Conservation (phyloP, 352 stramenopile genomes). For the Phytophthora gonapodyides region DNA sequence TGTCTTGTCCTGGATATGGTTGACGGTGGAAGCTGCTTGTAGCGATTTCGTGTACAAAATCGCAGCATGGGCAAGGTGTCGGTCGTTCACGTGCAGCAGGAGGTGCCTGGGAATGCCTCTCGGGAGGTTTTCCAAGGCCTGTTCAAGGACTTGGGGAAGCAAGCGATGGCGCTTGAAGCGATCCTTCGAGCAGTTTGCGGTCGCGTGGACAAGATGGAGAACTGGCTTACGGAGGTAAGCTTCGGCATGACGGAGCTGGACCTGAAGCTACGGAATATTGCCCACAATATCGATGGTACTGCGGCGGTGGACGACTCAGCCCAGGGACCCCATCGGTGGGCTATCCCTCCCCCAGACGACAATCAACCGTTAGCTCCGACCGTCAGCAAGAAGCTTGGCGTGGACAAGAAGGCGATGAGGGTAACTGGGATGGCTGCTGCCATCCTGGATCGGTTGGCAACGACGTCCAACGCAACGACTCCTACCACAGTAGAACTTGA, state of each 20-base stretch:
- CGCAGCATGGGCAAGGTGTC: slow-evolving; percentile 37
- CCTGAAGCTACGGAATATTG: slow-evolving; percentile 75
- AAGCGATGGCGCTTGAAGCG: slow-evolving; percentile 76
- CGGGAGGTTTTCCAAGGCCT: slow-evolving; percentile 69
- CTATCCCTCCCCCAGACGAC: slow-evolving; percentile 38
- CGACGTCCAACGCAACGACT: slow-evolving; percentile 12
- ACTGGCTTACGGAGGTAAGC: slow-evolving; percentile 74
- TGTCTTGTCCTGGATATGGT: neutral
- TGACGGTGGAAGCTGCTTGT: neutral
- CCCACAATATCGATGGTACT: slow-evolving; percentile 83
- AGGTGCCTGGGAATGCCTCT: slow-evolving; percentile 35
- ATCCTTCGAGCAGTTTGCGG: slow-evolving; percentile 71
- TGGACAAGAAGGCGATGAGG: slow-evolving; percentile 55
- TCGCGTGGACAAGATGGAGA: slow-evolving; percentile 77
- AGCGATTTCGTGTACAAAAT: slow-evolving; percentile 9
- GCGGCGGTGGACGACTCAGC: slow-evolving; percentile 62
- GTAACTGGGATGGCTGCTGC: slow-evolving; percentile 68
- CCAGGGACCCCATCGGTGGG: slow-evolving; percentile 48
- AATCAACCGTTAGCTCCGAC: slow-evolving; percentile 31
- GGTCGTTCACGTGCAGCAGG: slow-evolving; percentile 19
- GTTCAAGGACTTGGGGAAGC: slow-evolving; percentile 72
- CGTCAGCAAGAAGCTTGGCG: slow-evolving; percentile 58
- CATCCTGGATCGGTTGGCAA: slow-evolving; percentile 56
- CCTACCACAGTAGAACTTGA: slow-evolving; percentile 15
- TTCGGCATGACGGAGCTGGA: slow-evolving; percentile 80